These are phyloP conservation scores for Litchi chinensis DNA, from an alignment of 345 rosid species.

Conservation along the genomic window DNA sequence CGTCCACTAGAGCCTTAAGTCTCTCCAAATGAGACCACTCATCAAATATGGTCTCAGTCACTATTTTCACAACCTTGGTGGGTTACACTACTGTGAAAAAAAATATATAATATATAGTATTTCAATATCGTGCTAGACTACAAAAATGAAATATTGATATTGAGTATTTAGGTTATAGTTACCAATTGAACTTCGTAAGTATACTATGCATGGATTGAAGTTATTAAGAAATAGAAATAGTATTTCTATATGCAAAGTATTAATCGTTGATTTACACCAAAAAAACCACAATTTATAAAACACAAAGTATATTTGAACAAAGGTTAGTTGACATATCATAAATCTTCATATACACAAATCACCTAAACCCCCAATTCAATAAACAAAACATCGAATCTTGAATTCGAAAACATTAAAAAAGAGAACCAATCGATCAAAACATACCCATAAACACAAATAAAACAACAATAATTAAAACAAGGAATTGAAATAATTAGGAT, in stretches of 20 bases:
- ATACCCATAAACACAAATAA: neutral
- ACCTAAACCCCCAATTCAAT: neutral
- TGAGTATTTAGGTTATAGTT: neutral
- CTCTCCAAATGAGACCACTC: constrained; percentile 39
- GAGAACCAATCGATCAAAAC: neutral
- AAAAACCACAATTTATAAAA: no score
- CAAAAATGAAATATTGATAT: neutral
- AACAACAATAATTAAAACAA: neutral
- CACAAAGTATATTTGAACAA: no score
- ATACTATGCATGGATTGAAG: neutral
- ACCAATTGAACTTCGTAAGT: neutral
- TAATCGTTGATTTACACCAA: no score
- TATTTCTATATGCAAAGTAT: no score
- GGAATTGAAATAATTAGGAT: neutral
- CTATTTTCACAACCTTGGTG: constrained; percentile 54
- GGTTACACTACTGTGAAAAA: neutral
- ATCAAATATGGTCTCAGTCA: constrained; percentile 35
- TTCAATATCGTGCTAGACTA: neutral
- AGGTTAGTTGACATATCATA: neutral
- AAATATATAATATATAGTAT: neutral
- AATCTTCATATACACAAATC: neutral
- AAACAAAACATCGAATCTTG: neutral
- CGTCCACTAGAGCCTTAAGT: no score
- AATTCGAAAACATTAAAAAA: neutral
- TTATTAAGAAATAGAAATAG: neutral